Evolutionary conservation across 352 stramenopile genomes (phyloP).

Genomic region (Pythium oligandrum): DNA sequence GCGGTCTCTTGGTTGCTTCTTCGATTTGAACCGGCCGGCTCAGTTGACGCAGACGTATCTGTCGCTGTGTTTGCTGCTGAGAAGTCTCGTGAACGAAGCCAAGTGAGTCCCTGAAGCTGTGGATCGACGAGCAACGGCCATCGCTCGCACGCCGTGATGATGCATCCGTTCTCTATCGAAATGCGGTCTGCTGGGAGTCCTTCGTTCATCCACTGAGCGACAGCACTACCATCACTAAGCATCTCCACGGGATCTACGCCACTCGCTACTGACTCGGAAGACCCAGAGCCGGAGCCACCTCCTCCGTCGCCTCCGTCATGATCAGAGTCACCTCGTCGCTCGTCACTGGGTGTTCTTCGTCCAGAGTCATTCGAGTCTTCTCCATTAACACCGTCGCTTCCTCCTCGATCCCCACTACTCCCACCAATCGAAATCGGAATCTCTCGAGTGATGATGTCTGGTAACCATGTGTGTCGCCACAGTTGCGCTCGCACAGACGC

Average conservation of each 20-base stretch:
- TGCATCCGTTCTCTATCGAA: constrained; percentile 90
- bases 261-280: not conserved
- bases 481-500: constrained; percentile 73
- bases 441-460: constrained; percentile 79
- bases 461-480: constrained; percentile 85
- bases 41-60: not conserved
- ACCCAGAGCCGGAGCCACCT: not conserved
- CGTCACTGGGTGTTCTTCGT: constrained; percentile 1
- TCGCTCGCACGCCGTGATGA: constrained; percentile 83
- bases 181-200: constrained; percentile 87
- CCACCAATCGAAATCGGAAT: constrained; percentile 69
- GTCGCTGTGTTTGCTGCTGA: constrained; percentile 8
- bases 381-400: not conserved
- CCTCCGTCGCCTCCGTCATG: constrained; percentile 3
- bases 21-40: not conserved
- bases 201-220: constrained; percentile 92
- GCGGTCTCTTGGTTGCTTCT: not conserved
- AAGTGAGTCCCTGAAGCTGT: constrained; percentile 87
- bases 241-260: constrained; percentile 83
- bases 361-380: not conserved
- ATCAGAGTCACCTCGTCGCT: constrained; percentile 1
- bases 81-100: constrained; percentile 69
- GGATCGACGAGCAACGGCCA: constrained; percentile 90
- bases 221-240: constrained; percentile 74
- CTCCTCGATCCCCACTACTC: not conserved